A percentile compares a stretch with the other conserved stretches of the same genome.
These are phyloP conservation scores for Colletotrichum gigasporum DNA, from an alignment of 2,329 filamentous ascomycete genomes.

Conservation along the genomic window DNA sequence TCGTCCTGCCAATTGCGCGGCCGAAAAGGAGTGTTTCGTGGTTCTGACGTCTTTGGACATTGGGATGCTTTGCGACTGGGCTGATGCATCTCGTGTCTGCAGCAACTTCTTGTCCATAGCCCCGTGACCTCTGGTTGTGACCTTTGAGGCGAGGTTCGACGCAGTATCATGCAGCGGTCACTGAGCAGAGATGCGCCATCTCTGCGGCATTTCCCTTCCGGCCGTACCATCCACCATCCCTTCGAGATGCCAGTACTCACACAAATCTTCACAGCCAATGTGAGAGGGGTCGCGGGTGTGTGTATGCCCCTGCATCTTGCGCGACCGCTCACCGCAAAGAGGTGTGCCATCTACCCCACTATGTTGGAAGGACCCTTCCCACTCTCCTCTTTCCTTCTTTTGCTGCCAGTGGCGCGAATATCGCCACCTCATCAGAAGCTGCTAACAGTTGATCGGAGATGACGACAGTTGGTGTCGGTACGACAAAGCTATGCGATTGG, in stretches of 20 bases:
- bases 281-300: background rate
- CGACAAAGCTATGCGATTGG: background rate
- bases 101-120: background rate
- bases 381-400: background rate
- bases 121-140: background rate
- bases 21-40: no score
- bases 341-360: constrained; percentile 1
- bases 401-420: no score
- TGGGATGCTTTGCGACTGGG: no score
- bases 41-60: no score
- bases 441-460: no score
- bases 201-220: background rate
- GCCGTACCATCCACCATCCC: background rate
- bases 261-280: background rate
- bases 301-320: constrained; percentile 19
- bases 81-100: constrained; percentile 1
- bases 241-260: background rate
- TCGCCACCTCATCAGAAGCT: background rate
- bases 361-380: background rate
- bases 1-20: background rate
- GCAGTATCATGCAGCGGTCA: background rate
- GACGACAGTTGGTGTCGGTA: background rate
- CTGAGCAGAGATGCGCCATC: background rate
- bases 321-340: background rate
- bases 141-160: background rate